Evolutionary conservation across 1,139 yeast genomes (phyloP), one percentile per base, ranked within the genome.

Genomic region (Magnusiomyces fungicola): DNA sequence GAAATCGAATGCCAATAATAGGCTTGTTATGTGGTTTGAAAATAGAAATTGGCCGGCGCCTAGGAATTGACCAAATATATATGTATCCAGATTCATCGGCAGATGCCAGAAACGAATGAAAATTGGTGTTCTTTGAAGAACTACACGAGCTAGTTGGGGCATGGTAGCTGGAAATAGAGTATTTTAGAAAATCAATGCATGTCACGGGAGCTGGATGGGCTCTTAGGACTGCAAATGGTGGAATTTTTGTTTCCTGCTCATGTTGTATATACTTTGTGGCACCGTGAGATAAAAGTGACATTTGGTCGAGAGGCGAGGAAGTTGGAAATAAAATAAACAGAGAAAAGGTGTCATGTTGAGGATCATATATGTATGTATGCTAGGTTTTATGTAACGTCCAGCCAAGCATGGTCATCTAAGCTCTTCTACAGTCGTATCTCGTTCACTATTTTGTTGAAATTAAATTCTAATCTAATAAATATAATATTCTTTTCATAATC

Each of bases 71-170:
- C 74, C 74, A 70, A 55, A 63, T 57, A n/a, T 64, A 54, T 18
- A 62, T 56, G 68, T 68, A 67, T 16, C 74, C 74, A 1, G 58
- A 59, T 38, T 70, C 73, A 50, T 70, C 74, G 10, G 71, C 69
- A 2, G 54, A 47, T 7, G 48, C 46, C 19, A 51, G 43, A 37
- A 29, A 33, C 3, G 30, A 21, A 3, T n/a, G 18, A 1, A 14
- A 4, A n/a, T n/a, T 19, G 18, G 30, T 22, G 32, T n/a, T n/a
- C 3, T 39, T 23, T 4, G 30, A n/a, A 16, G 7, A 34, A 34
- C 30, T 27, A 12, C 12, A 7, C 7, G 30, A 7, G 12, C 30
- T 27, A 12, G 10, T 27, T 7, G 7, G 7, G 30, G 30, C 7
- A 27, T 27, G 7, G 30, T 12, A 7, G 30, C 30, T 19, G 30